Evolutionary conservation across 345 rosid genomes (phyloP).

Genomic region (Jatropha curcas): DNA sequence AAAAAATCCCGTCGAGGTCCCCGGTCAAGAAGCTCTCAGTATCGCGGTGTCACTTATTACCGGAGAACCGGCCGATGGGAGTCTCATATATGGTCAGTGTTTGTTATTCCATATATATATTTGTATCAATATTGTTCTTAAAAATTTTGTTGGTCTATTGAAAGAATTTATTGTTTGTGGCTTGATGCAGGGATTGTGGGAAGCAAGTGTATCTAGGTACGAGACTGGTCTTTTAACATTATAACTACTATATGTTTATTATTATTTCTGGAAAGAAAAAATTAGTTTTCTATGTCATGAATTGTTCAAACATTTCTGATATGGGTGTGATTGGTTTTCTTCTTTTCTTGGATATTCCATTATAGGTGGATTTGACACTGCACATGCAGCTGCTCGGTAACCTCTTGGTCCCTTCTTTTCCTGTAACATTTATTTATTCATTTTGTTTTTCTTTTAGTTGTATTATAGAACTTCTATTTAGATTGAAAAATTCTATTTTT

Average conservation of each 20-base stretch:
- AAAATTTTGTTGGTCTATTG: not conserved
- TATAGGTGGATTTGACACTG: slow-evolving; percentile 98
- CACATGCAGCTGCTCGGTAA: slow-evolving; percentile 99
- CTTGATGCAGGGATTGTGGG: slow-evolving; percentile 93
- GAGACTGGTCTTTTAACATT: slow-evolving; percentile 13
- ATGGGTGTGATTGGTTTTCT: slow-evolving; percentile 14
- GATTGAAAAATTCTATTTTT: not conserved
- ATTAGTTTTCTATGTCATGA: slow-evolving; percentile 9
- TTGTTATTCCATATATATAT: not conserved
- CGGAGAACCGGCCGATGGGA: slow-evolving; percentile 99
- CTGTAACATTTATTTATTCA: not conserved
- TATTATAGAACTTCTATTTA: not conserved
- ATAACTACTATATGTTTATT: not conserved
- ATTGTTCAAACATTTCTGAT: slow-evolving; percentile 27
- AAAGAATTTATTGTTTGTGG: slow-evolving; percentile 15
- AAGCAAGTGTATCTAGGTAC: slow-evolving; percentile 97
- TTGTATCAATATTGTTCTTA: not conserved
- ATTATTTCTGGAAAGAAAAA: not conserved
- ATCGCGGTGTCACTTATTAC: slow-evolving; percentile 94
- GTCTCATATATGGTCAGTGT: slow-evolving; percentile 86
- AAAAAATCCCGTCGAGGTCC: slow-evolving; percentile 97
- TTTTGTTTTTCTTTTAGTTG: not conserved
- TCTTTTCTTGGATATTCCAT: slow-evolving; percentile 10
- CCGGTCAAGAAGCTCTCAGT: slow-evolving; percentile 93
- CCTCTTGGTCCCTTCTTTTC: slow-evolving; percentile 11